phyloP scores from a whole-genome alignment of 331 rosid genomes.

The Malus hybrid region DNA sequence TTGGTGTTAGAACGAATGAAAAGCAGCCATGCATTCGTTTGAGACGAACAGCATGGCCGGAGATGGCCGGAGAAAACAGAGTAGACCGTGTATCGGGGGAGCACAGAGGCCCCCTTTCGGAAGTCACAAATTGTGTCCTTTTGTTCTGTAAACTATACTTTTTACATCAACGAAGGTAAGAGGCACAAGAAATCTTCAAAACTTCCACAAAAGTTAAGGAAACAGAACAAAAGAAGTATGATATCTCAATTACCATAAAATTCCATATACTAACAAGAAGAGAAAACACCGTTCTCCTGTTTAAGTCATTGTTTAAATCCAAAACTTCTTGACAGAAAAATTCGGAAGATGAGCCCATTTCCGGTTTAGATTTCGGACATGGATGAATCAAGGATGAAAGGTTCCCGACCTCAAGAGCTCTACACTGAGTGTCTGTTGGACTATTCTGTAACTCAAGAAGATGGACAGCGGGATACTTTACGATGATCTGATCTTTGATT shows the following conservation, averaged over 20 bases:
- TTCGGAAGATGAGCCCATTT: background rate
- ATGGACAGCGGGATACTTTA: background rate
- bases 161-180: background rate
- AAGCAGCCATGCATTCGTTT: background rate
- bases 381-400: conserved; percentile 1
- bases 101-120: background rate
- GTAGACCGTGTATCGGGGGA: background rate
- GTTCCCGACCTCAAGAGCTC: conserved; percentile 17
- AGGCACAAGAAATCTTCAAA: background rate
- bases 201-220: background rate
- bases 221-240: background rate
- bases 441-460: background rate
- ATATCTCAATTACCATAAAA: background rate
- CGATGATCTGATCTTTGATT: background rate
- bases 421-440: background rate
- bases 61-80: background rate
- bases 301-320: background rate
- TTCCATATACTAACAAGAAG: background rate
- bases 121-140: background rate
- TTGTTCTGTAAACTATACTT: background rate
- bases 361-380: conserved; percentile 3
- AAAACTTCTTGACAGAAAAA: background rate
- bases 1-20: background rate
- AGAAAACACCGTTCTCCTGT: background rate
- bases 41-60: background rate